These are phyloP conservation scores for Solanum rostratum DNA, from an alignment of 257 asterid species.

Conservation along the genomic window DNA sequence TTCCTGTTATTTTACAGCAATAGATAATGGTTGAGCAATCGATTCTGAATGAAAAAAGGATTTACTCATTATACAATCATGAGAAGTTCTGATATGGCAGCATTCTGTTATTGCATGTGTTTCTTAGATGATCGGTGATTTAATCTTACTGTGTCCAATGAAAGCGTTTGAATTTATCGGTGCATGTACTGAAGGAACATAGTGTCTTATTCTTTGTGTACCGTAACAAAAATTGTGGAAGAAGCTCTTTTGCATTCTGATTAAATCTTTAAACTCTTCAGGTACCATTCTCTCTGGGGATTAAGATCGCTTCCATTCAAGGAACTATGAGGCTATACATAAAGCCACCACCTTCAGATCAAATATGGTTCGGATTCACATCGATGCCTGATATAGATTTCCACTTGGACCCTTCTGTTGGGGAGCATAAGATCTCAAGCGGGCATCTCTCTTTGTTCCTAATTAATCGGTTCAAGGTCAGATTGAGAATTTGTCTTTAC, in stretches of 20 bases:
- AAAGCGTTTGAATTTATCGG: neutral
- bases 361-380: conserved; percentile 80
- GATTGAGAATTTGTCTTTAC: conserved; percentile 4
- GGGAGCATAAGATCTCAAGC: conserved; percentile 78
- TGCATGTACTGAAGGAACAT: neutral
- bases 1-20: neutral
- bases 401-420: conserved; percentile 70
- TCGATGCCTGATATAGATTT: conserved; percentile 86
- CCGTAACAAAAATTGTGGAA: neutral
- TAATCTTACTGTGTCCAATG: neutral
- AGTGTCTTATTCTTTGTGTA: neutral
- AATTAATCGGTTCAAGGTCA: conserved; percentile 79
- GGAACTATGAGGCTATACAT: conserved; percentile 71
- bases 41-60: neutral
- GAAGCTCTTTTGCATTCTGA: conserved; percentile 1
- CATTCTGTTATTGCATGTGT: neutral
- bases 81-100: neutral
- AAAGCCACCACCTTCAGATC: conserved; percentile 98
- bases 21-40: neutral
- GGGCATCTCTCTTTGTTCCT: conserved; percentile 62
- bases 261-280: conserved; percentile 21
- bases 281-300: conserved; percentile 79
- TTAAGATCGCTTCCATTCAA: conserved; percentile 63
- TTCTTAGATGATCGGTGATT: neutral
- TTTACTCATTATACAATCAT: neutral